These are phyloP conservation scores for Talaromyces sp. DNA, from an alignment of 2,329 filamentous ascomycete genomes.

Conservation along the genomic window DNA sequence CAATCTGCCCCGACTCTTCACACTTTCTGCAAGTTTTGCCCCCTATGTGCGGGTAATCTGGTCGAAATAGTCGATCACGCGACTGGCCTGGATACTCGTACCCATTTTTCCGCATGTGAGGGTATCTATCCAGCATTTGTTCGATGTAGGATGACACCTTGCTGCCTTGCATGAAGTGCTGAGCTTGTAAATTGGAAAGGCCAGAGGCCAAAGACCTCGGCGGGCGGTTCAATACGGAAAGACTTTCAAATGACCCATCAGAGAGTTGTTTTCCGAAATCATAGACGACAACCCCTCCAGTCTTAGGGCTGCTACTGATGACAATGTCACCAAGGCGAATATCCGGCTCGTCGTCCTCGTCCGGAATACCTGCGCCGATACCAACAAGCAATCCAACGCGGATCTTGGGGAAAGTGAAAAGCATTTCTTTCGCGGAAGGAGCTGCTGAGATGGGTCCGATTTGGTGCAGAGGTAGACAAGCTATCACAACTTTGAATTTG, in stretches of 20 bases:
- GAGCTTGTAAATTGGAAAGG: slow-evolving; percentile 11
- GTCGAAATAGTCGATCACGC: slow-evolving; percentile 17
- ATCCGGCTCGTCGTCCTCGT: slow-evolving; percentile 17
- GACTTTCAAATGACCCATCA: neutral
- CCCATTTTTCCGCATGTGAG: neutral
- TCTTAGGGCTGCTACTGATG: slow-evolving; percentile 19
- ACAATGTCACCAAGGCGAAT: slow-evolving; percentile 26
- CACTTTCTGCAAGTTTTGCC: neutral
- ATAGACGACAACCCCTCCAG: slow-evolving; percentile 24
- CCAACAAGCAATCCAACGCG: slow-evolving; percentile 22
- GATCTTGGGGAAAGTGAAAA: slow-evolving; percentile 16
- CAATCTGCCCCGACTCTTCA: neutral
- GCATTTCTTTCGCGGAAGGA: neutral
- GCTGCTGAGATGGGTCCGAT: neutral
- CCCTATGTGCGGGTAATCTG: slow-evolving; percentile 1
- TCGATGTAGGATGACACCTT: too few species aligned
- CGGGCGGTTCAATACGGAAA: slow-evolving; percentile 12
- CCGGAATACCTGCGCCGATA: slow-evolving; percentile 22
- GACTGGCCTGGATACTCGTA: slow-evolving; percentile 15
- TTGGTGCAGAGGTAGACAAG: neutral
- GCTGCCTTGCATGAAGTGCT: neutral
- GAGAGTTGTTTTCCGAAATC: slow-evolving; percentile 21
- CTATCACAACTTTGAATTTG: neutral
- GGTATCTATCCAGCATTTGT: too few species aligned
- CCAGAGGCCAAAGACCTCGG: slow-evolving; percentile 13